Evolutionary conservation across 805 yeast genomes (phyloP).

Genomic region (Wickerhamomyces canadensis): DNA sequence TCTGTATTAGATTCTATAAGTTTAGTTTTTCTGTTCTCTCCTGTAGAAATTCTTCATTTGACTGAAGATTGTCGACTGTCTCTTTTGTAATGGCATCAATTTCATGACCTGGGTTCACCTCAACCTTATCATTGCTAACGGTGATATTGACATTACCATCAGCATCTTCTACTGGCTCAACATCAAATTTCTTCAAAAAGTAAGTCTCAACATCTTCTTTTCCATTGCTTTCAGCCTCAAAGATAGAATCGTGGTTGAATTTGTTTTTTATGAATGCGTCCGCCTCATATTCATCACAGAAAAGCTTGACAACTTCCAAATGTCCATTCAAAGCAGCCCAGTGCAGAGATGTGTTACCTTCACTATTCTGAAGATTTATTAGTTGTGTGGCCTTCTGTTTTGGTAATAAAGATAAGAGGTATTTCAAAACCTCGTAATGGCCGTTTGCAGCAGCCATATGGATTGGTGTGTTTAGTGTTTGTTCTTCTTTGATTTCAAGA

Average conservation of each 20-base stretch:
- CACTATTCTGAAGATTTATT: conserved; percentile 55
- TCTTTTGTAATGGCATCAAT: conserved; percentile 53
- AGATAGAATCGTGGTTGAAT: conserved; percentile 77
- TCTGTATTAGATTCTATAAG: not conserved
- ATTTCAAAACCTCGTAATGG: conserved; percentile 61
- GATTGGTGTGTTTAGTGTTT: conserved; percentile 65
- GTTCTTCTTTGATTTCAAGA: conserved; percentile 52
- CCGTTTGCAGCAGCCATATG: conserved; percentile 98
- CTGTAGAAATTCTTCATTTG: conserved; percentile 29
- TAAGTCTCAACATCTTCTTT: conserved; percentile 74
- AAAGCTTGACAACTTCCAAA: conserved; percentile 55
- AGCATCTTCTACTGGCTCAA: conserved; percentile 54
- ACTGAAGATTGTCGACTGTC: conserved; percentile 35
- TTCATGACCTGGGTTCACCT: conserved; percentile 44
- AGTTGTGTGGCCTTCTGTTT: conserved; percentile 39
- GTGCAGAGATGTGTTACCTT: conserved; percentile 92
- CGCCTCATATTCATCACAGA: conserved; percentile 71
- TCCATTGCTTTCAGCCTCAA: conserved; percentile 79
- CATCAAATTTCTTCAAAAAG: conserved; percentile 66
- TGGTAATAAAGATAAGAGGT: conserved; percentile 45
- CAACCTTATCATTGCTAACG: conserved; percentile 27
- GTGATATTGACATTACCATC: conserved; percentile 28
- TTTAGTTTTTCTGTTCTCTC: conserved; percentile 33
- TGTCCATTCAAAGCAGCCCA: conserved; percentile 96
- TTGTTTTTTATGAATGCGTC: conserved; percentile 77